Evolutionary conservation across 139 green algal species (phyloP), one percentile per base, ranked within the genome.

Genomic region (Bryopsis sp.): DNA sequence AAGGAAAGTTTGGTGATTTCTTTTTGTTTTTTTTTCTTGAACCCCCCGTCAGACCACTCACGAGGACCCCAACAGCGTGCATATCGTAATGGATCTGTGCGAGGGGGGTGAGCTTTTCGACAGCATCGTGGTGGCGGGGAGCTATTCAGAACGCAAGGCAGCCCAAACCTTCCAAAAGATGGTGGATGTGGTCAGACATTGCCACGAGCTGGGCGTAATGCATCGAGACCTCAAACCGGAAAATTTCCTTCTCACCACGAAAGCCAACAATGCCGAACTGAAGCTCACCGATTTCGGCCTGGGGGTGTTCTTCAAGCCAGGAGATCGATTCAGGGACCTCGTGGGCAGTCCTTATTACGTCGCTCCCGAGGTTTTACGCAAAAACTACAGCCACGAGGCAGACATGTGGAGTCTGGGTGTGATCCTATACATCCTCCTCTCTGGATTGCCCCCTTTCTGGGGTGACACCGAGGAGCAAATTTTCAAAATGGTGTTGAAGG

Each of bases 41-140:
- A n/a, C n/a, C n/a, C n/a, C n/a, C n/a, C 72, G n/a, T n/a, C n/a
- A 81, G 73, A 72, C 38, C 76, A 81, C 33, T 64, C 88, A 74
- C 84, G 92, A 97, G 76, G 92, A 97, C 71, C 76, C 79, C 39
- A 78, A 92, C 63, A 77, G 72, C 62, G 82, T 95, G 19, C 90
- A 96, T 73, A 82, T 96, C 47, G 82, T 88, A 3, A 95, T 96
- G 89, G 89, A 95, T 74, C 74, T 99, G 24, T 97, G 91, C 77
- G 81, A 68, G 0, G 92, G 93, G 2, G 94, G 93, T 1, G 94
- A 99, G 84, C 88, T 99, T 24, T 99, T 98, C 75, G 95, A 99
- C 77, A 75, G 83, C 48, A 98, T 97, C 71, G 89, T 96, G 22
- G 74, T 82, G 67, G 66, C 76, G 2, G 87, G 89, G 7, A 82